Base-by-base conservation (phyloP, 2,329 filamentous ascomycete genomes). In the Celoporthe dispersa region DNA sequence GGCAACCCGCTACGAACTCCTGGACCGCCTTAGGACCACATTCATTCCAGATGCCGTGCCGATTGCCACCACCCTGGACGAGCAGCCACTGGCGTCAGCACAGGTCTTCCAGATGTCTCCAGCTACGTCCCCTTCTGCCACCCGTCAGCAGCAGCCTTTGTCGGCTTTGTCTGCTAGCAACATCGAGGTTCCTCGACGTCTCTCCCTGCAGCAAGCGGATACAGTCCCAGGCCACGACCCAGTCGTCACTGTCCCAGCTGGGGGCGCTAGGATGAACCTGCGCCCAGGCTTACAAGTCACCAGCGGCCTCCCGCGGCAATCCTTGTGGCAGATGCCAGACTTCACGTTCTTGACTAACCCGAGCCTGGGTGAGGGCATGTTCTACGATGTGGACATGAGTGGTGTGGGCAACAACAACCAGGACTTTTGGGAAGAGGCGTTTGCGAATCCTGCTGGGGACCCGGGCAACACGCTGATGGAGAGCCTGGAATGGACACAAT, bases 361-460 rank as follows among this genome's bases (percentile, higher is more conserved):
- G 19, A 67, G 66, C 59, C 68, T 75, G 31, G 70, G 65, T 11
- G 75, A 73, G 25, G 69, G 64, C 9, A 71, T 73, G 39, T 74
- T 76, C 41, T 73, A 71, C 37, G 75, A 75, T 55, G 74, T 77
- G 11, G 76, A 78, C 3, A 67, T 79, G n/a, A 74, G 75, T 19
- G 77, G 73, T 57, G 73, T 73, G 11, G 74, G 71, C 51, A 73
- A 75, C 19, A 72, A 74, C 6, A 79, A 74, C 53, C 68, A 73
- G 28, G 76, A 81, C 69, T 78, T 79, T 70, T 81, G 80, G 80
- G 80, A 81, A 69, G 79, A 79, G 60, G 79, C 79, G 0, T 81
- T 81, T 69, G 79, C 79, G 3, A 78, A 81, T 68, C 76, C 79
- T 11, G 74, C 77, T 1, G 78, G 79, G 67, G 78, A 80, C 60